Conservation (phyloP, 768 basidiomycete genomes). For the Coprinellus micaceus region DNA sequence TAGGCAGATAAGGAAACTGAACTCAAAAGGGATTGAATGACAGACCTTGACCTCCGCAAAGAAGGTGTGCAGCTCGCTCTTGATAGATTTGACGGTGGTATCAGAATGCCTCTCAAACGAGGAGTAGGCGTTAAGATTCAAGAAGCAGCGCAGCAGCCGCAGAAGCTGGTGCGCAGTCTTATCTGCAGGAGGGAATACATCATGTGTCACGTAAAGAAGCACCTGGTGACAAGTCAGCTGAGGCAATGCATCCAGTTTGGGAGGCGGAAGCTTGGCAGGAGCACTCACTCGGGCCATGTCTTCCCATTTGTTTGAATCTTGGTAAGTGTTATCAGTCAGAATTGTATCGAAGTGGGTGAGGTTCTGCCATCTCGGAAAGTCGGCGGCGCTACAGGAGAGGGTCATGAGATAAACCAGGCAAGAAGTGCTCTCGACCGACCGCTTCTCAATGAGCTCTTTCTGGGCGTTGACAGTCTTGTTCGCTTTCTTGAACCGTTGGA, state of each 20-base stretch:
- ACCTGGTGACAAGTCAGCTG: not conserved
- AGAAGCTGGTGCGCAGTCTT: conserved; percentile 22
- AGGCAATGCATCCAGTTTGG: not conserved
- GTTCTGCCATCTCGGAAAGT: conserved; percentile 28
- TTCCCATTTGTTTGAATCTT: conserved; percentile 28
- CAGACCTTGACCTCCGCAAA: conserved; percentile 20
- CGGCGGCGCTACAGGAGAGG: not conserved
- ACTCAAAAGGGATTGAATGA: not conserved
- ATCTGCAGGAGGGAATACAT: not conserved
- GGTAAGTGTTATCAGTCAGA: conserved; percentile 21
- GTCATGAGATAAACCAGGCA: not conserved
- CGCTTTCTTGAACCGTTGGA: not conserved
- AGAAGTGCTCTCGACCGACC: not conserved
- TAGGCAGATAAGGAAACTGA: not conserved
- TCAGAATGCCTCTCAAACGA: conserved; percentile 29
- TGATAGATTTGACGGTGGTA: conserved; percentile 24
- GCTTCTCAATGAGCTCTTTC: not conserved
- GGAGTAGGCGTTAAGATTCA: conserved; percentile 25
- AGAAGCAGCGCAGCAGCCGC: conserved; percentile 21
- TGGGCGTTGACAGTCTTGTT: not conserved
- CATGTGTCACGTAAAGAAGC: not conserved
- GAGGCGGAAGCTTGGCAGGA: not conserved
- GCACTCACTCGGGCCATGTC: conserved; percentile 30
- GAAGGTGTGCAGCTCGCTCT: conserved; percentile 17
- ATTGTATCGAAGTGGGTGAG: conserved; percentile 28